phyloP scores from a whole-genome alignment of 306 rosid species.

The Heteromeles arbutifolia region DNA sequence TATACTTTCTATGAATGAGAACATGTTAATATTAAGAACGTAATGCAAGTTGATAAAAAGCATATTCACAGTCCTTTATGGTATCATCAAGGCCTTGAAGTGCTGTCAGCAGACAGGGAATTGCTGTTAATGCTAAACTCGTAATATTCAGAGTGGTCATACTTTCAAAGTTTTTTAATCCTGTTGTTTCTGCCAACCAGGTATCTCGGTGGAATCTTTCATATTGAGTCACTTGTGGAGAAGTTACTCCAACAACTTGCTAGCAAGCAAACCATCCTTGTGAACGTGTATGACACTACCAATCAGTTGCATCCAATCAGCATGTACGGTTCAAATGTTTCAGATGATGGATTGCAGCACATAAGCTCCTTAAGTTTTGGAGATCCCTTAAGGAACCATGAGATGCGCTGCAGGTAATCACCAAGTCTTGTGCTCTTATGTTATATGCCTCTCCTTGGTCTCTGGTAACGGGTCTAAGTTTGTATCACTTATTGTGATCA shows the following conservation, averaged over 20 bases:
- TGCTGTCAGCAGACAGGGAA: neutral
- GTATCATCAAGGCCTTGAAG: neutral
- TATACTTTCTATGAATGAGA: conserved; percentile 24
- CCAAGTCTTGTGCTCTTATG: neutral
- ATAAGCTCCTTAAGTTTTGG: conserved; percentile 78
- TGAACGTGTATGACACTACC: conserved; percentile 85
- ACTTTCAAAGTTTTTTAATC: neutral
- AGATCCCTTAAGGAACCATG: conserved; percentile 92
- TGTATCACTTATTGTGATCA: neutral
- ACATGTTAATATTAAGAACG: neutral
- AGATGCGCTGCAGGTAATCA: conserved; percentile 91
- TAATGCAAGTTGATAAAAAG: neutral
- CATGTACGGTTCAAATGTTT: conserved; percentile 81
- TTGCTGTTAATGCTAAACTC: neutral
- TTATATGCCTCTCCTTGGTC: neutral
- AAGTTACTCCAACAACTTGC: conserved; percentile 95
- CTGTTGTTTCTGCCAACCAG: conserved; percentile 34
- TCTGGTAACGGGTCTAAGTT: neutral
- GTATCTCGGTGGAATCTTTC: conserved; percentile 96
- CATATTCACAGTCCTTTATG: neutral
- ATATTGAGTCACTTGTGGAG: conserved; percentile 90
- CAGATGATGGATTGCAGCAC: conserved; percentile 56
- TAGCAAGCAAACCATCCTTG: conserved; percentile 90
- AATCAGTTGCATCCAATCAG: conserved; percentile 71
- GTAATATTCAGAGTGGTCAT: neutral